A percentile compares a stretch with the other conserved stretches of the same genome.
These are phyloP conservation scores for Pleurotus tuber-regium DNA, from an alignment of 768 basidiomycete genomes.

Conservation along the genomic window DNA sequence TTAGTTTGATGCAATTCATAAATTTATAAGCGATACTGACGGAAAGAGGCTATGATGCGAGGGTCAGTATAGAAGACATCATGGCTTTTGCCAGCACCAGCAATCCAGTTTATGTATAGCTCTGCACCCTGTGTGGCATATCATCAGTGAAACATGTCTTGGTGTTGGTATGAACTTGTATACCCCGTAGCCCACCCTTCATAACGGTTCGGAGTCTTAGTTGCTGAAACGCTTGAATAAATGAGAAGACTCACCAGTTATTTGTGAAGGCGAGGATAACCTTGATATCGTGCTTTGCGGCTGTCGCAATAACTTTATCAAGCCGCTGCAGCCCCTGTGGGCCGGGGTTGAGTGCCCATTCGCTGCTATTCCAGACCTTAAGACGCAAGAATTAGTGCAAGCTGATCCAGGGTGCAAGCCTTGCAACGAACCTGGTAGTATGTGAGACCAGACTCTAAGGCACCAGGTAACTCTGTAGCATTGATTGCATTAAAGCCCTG, in stretches of 20 bases:
- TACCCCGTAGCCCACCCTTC: slow-evolving; percentile 58
- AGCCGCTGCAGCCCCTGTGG: slow-evolving; percentile 53
- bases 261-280: slow-evolving; percentile 54
- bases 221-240: neutral
- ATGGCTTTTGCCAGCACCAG: slow-evolving; percentile 43
- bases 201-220: slow-evolving; percentile 2
- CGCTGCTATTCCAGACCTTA: slow-evolving; percentile 48
- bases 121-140: slow-evolving; percentile 46
- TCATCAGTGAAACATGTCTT: no score
- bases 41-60: slow-evolving; percentile 43
- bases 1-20: neutral
- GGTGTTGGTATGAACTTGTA: neutral
- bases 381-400: neutral
- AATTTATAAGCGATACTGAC: slow-evolving; percentile 20
- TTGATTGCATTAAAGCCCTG: slow-evolving; percentile 46
- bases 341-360: slow-evolving; percentile 49
- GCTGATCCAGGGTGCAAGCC: neutral
- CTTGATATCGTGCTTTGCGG: slow-evolving; percentile 48
- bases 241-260: slow-evolving; percentile 39
- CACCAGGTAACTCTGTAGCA: slow-evolving; percentile 41
- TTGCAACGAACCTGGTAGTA: slow-evolving; percentile 40
- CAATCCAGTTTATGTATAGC: slow-evolving; percentile 58
- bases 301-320: slow-evolving; percentile 48
- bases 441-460: slow-evolving; percentile 39
- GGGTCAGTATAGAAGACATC: slow-evolving; percentile 59